Base-by-base conservation (phyloP, 2,329 filamentous ascomycete genomes). In the Colletotrichum camelliae region DNA sequence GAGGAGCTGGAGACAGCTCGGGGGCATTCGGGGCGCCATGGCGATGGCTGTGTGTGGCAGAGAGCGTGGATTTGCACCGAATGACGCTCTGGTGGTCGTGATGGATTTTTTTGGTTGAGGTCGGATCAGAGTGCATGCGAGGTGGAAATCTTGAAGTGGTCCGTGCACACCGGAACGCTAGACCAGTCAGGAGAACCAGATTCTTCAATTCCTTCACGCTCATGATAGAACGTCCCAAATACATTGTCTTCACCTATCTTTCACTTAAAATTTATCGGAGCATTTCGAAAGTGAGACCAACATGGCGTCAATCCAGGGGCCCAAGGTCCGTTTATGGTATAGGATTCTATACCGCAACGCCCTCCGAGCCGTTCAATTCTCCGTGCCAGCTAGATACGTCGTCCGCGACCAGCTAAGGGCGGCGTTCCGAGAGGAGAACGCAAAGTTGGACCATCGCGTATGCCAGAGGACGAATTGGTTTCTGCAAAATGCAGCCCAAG, bases 281-380 rank as follows among this genome's bases (percentile, higher is more conserved):
- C 33, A 68, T 33, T 27, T 84, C 84, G 84, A 79, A 84, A 27
- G 81, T 27, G 33, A 18, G 6, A 4, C 15, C 9, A 27, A 24
- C 4, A 39, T 43, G 21, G 60, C 9, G n/a, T 35, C 82, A 10
- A 77, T 81, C 33, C 24, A 58, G 29, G 43, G 60, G n/a, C 29
- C 67, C 16, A 85, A 92, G 35, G 81, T 95, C 67, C 81, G 93
- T 52, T 88, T 90, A 79, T 91, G 93, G 62, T 97, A 96, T 84
- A 91, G 95, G 76, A 87, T 90, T 74, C 87, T 97, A 39, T 93
- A 94, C 81, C 91, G 93, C 68, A 88, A 88, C 8, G 86, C 91
- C 21, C 88, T 96, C n/a, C 91, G 88, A 35, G 95, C 94, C 5
- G 91, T 96, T 27, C 92, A 94, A 77, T 94, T 92, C 85, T 91